Evolutionary conservation across 2,329 filamentous ascomycete species (phyloP), one percentile per base, ranked within the genome.

Genomic region (Fusarium incarnatum): DNA sequence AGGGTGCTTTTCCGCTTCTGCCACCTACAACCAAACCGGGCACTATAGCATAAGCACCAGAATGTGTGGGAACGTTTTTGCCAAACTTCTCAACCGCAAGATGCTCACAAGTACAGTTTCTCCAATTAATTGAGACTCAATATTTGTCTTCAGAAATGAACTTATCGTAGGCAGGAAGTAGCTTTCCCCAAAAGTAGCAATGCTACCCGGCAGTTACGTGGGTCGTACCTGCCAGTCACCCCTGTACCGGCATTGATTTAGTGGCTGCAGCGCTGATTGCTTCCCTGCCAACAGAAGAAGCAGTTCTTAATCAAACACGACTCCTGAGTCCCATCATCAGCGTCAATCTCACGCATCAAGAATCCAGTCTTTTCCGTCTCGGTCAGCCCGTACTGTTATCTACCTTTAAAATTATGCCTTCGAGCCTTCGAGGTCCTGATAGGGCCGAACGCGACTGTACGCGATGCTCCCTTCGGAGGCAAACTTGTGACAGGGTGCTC

Each of bases 401-500:
- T 12, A 37, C 1, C 34, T n/a, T 7, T n/a, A 9, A 2, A 34
- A 6, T 5, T 1, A 47, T 56, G 30, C 13, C 13, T 7, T 20
- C 53, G 4, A 30, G 18, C 18, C 32, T 60, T 2, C 47, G 49
- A 11, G 42, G 49, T 0, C 10, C 30, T 8, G n/a, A 27, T 1
- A 54, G 22, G 3, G 28, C 56, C 2, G 25, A 12, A 1, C 8
- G 5, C 5, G n/a, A 50, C 25, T 66, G 42, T n/a, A 12, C 0
- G 0, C 55, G 63, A 16, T 66, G 60, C 16, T 32, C n/a, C 10
- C 30, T 28, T 8, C 37, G 60, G 2, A 65, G 30, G 13, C 48
- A 65, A 40, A 64, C n/a, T 2, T 65, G 63, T n/a, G 54, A 65
- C 3, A 32, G 47, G 13, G 13, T 10, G 3, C 34, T 45, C 3